These are phyloP conservation scores for Penicillium salamii DNA, from an alignment of 495 filamentous ascomycete genomes.

Conservation along the genomic window DNA sequence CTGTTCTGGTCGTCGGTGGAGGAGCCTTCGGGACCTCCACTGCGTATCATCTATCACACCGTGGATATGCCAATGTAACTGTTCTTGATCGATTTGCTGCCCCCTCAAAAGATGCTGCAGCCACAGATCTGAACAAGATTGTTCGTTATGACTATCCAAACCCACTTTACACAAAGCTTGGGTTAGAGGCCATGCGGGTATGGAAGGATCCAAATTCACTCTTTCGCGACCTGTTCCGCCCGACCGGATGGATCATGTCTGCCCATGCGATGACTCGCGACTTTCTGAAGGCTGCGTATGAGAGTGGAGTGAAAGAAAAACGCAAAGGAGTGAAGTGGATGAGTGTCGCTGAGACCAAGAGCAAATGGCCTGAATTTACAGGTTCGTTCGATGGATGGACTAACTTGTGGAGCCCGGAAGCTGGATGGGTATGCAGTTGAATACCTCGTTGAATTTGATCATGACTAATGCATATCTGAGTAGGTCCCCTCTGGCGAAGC, in stretches of 20 bases:
- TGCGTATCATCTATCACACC: slow-evolving; percentile 36
- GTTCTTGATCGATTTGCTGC: slow-evolving; percentile 36
- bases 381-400: slow-evolving; percentile 28
- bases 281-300: too few species aligned
- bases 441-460: too few species aligned
- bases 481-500: slow-evolving; percentile 13
- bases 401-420: slow-evolving; percentile 29
- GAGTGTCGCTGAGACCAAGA: too few species aligned
- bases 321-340: too few species aligned
- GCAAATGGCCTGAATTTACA: slow-evolving; percentile 14
- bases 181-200: slow-evolving; percentile 16
- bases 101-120: slow-evolving; percentile 22
- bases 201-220: slow-evolving; percentile 17
- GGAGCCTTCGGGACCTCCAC: slow-evolving; percentile 42
- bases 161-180: slow-evolving; percentile 24
- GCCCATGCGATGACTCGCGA: too few species aligned
- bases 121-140: slow-evolving; percentile 30
- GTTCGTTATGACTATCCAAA: slow-evolving; percentile 31
- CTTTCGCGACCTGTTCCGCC: slow-evolving; percentile 30
- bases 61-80: slow-evolving; percentile 17
- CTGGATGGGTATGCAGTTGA: slow-evolving; percentile 23
- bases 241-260: slow-evolving; percentile 27
- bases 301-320: too few species aligned
- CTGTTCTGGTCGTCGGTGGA: slow-evolving; percentile 34
- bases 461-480: too few species aligned